Evolutionary conservation across 192 early-diverging fungal genomes (phyloP).

Genomic region (Entophlyctis luteolus): DNA sequence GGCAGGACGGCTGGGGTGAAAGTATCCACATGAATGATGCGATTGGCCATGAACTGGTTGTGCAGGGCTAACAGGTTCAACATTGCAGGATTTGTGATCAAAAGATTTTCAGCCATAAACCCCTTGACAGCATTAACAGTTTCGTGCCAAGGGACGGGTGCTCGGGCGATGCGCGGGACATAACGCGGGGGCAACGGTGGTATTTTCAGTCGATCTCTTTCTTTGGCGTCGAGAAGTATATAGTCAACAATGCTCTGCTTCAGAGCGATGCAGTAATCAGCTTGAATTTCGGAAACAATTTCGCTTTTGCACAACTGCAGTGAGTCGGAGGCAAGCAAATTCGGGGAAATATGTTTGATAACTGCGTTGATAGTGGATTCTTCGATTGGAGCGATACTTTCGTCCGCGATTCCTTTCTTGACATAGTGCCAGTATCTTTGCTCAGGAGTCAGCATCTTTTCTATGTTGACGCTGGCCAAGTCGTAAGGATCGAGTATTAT

Average conservation of each 20-base stretch:
- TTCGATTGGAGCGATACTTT: conserved; percentile 47
- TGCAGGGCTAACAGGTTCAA: conserved; percentile 44
- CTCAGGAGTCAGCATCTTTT: conserved; percentile 52
- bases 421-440: conserved; percentile 56
- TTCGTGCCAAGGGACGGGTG: conserved; percentile 62
- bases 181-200: conserved; percentile 35
- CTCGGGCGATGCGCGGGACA: conserved; percentile 44
- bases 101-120: conserved; percentile 45
- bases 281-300: conserved; percentile 42
- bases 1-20: conserved; percentile 46
- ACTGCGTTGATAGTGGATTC: conserved; percentile 25
- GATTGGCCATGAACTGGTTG: conserved; percentile 32
- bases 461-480: conserved; percentile 40
- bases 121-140: conserved; percentile 28
- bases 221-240: conserved; percentile 51
- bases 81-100: conserved; percentile 58
- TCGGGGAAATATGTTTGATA: conserved; percentile 28
- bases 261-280: conserved; percentile 39
- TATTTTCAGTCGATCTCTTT: conserved; percentile 48
- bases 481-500: conserved; percentile 53
- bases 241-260: conserved; percentile 57
- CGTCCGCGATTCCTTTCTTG: conserved; percentile 34
- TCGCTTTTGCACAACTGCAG: conserved; percentile 24
- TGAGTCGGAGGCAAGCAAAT: conserved; percentile 24
- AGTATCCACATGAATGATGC: conserved; percentile 49